Evolutionary conservation across 495 filamentous ascomycete species (phyloP), one percentile per base, ranked within the genome.

Genomic region (Hypoxylon intermedium): DNA sequence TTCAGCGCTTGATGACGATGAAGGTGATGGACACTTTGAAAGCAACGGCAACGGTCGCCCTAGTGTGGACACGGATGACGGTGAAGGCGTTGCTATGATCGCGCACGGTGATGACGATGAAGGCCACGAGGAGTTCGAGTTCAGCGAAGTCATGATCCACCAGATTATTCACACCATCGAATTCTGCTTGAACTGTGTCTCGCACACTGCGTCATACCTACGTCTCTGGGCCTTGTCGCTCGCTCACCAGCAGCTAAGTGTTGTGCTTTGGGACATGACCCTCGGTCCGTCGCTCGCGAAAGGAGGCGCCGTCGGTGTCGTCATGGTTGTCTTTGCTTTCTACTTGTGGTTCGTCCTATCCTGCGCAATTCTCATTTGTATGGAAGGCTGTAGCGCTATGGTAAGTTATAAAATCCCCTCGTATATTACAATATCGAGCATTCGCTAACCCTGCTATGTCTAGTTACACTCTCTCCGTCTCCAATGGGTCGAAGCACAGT

Each of bases 401-500:
- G 74, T 80, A 67, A 67, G 59, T 78, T 74, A 60, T 13, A 9
- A 15, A 15, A 34, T 16, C 23, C 7, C 20, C 5, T 36, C 13
- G 37, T 7, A 16, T 7, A 13, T 7, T 21, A 58, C 16, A 28
- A 20, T 40, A 31, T 34, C 43, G 12, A 30, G 2, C 30, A 37
- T 64, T 33, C 31, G 23, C 42, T 49, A 24, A 37, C 42, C 40
- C 5, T 16, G 21, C 21, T 11, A 16, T 18, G 5, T 34, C 9
- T 33, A 78, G 76, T 83, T 97, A 79, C 95, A 98, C 75, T 92
- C 89, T 57, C 81, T 99, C 63, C 85, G 94, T 80, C 83, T 99
- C 54, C 95, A 97, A 69, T 99, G 94, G 94, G 94, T 99, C 54
- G 94, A 99, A 74, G 92, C 94, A n/a, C 97, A 98, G 86, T 94